These are phyloP conservation scores for Urtica urens DNA, from an alignment of 306 rosid genomes.

Conservation along the genomic window DNA sequence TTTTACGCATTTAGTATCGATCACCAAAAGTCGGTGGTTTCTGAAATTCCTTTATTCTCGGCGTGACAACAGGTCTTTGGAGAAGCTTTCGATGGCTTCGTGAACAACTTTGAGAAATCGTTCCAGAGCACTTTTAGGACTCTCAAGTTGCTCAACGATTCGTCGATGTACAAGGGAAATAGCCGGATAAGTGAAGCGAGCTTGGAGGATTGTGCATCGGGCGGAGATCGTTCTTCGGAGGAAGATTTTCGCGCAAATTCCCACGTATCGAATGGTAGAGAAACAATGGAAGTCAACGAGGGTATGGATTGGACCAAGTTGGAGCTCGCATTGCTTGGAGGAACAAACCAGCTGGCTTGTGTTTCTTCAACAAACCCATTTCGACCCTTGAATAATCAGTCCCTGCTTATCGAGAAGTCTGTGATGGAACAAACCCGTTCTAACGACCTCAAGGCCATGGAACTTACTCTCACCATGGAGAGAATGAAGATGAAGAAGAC, in stretches of 20 bases:
- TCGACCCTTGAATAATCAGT: constrained; percentile 22
- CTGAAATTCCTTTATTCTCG: constrained; percentile 34
- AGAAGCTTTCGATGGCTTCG: constrained; percentile 52
- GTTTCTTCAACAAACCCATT: constrained; percentile 23
- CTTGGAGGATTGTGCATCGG: constrained; percentile 19
- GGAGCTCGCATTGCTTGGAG: constrained; percentile 33
- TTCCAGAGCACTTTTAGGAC: constrained; percentile 76
- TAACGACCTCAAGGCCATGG: constrained; percentile 56
- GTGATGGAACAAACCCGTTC: constrained; percentile 55
- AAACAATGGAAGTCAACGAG: constrained; percentile 25
- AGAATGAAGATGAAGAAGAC: constrained; percentile 41
- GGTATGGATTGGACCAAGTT: constrained; percentile 22
- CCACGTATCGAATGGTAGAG: constrained; percentile 18
- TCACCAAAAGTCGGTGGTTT: constrained; percentile 26
- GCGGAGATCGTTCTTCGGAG: constrained; percentile 20
- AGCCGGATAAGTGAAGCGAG: constrained; percentile 13
- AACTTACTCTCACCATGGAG: constrained; percentile 43
- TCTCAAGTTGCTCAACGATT: constrained; percentile 47
- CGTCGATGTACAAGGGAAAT: constrained; percentile 24
- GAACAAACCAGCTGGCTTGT: constrained; percentile 32
- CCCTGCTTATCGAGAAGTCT: constrained; percentile 36
- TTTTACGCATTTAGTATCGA: constrained; percentile 22
- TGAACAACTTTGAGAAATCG: constrained; percentile 67
- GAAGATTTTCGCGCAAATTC: constrained; percentile 4
- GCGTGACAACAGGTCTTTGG: constrained; percentile 60